phyloP scores from a whole-genome alignment of 169 alveolate species.

The Eimeria sp. region DNA sequence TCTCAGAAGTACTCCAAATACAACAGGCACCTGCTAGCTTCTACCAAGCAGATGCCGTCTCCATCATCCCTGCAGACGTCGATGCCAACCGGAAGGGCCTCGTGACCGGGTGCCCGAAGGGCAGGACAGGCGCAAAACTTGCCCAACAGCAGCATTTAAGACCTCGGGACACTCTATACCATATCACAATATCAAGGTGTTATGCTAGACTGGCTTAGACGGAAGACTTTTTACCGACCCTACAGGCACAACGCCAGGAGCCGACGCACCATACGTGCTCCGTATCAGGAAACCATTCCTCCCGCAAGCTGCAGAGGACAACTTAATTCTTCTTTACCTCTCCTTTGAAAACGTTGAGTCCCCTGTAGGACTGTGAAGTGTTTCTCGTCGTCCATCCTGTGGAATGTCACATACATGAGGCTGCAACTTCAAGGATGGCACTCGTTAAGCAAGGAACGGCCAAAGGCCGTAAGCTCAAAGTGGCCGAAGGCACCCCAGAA shows the following conservation, averaged over 20 bases:
- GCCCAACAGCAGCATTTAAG: neutral
- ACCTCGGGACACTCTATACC: neutral
- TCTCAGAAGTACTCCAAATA: neutral
- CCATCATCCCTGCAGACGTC: slow-evolving; percentile 9
- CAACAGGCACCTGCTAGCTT: neutral
- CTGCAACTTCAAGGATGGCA: slow-evolving; percentile 10
- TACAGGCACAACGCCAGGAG: neutral
- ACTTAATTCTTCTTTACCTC: neutral
- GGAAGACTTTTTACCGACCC: neutral
- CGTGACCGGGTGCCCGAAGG: slow-evolving; percentile 8
- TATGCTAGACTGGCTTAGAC: neutral
- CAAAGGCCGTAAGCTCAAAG: slow-evolving; percentile 37
- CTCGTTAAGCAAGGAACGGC: slow-evolving; percentile 56
- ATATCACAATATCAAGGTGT: neutral
- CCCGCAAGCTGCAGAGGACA: neutral
- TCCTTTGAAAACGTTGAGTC: neutral
- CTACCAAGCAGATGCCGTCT: slow-evolving; percentile 38
- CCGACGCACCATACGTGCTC: neutral
- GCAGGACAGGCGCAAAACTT: slow-evolving; percentile 12
- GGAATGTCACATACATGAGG: slow-evolving; percentile 1
- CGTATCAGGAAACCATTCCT: neutral
- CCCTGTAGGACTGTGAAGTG: neutral
- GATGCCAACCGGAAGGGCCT: slow-evolving; percentile 37
- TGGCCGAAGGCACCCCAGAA: slow-evolving; percentile 26
- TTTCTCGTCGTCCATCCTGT: neutral